Percentiles rank a stretch among this genome's conserved stretches.
These are phyloP conservation scores for Sanghuangporus weigelae DNA, from an alignment of 1,284 basidiomycete genomes.

Conservation along the genomic window DNA sequence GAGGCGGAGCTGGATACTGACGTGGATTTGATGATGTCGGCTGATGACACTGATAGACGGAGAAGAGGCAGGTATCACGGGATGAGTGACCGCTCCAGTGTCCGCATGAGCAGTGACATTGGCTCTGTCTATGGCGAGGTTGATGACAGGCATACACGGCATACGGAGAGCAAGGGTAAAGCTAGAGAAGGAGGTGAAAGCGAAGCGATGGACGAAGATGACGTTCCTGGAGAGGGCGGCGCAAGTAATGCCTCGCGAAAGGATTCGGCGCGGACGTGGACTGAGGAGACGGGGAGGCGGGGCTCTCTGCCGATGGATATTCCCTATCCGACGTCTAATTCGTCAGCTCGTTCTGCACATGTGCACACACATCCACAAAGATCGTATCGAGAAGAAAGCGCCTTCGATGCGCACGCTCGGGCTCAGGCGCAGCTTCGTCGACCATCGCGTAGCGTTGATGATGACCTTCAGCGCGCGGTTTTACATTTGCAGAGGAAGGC, in stretches of 20 bases:
- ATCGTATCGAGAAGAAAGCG: slow-evolving; percentile 6
- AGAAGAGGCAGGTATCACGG: slow-evolving; percentile 5
- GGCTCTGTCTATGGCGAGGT: slow-evolving; percentile 8
- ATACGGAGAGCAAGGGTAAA: background rate
- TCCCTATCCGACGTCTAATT: slow-evolving; percentile 1
- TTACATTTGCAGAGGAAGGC: slow-evolving; percentile 19
- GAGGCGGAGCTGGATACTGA: slow-evolving; percentile 33
- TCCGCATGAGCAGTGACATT: slow-evolving; percentile 10
- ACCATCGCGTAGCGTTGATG: slow-evolving; percentile 48
- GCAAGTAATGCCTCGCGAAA: background rate
- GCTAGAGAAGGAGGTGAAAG: background rate
- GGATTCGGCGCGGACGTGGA: slow-evolving; percentile 13
- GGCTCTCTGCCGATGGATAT: slow-evolving; percentile 18
- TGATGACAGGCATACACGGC: background rate
- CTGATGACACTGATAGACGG: slow-evolving; percentile 11
- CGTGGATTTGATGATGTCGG: slow-evolving; percentile 25
- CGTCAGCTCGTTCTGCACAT: background rate
- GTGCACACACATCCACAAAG: background rate
- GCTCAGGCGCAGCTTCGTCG: slow-evolving; percentile 33
- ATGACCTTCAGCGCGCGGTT: slow-evolving; percentile 32
- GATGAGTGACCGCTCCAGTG: slow-evolving; percentile 9
- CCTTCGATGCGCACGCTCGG: slow-evolving; percentile 9
- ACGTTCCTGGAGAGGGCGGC: background rate
- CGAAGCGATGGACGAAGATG: slow-evolving; percentile 11
- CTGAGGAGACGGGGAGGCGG: slow-evolving; percentile 7